These are phyloP conservation scores for Trichosanthes cucumerina DNA, from an alignment of 306 rosid species.

Conservation along the genomic window DNA sequence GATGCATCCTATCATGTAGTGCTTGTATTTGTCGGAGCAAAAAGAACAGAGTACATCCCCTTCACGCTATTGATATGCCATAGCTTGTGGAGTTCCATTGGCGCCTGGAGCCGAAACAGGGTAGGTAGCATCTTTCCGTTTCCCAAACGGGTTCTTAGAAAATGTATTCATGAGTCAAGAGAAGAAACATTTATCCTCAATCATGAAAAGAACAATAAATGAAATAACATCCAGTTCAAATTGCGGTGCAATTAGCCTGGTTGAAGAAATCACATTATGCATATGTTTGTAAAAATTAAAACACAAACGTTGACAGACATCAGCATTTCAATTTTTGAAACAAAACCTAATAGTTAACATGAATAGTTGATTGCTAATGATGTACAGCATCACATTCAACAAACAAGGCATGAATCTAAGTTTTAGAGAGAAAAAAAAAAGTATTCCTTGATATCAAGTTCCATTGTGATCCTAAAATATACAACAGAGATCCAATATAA, in stretches of 20 bases:
- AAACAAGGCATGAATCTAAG: not conserved
- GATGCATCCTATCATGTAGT: conserved; percentile 94
- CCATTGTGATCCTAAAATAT: not conserved
- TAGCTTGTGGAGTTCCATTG: conserved; percentile 61
- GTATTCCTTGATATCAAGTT: no score
- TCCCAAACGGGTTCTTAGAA: conserved; percentile 95
- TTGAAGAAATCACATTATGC: not conserved
- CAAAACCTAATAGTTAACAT: not conserved
- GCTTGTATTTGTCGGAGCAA: conserved; percentile 59
- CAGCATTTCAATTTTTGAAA: not conserved
- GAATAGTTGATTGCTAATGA: not conserved
- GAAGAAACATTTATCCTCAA: conserved; percentile 17
- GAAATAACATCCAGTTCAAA: not conserved
- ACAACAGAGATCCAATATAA: not conserved
- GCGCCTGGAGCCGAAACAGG: conserved; percentile 37
- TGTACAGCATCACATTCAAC: not conserved
- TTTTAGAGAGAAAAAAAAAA: no score
- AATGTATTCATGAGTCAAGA: conserved; percentile 58
- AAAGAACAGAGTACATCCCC: conserved; percentile 97
- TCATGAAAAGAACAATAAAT: conserved; percentile 5
- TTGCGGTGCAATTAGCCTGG: not conserved
- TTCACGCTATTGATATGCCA: conserved; percentile 83
- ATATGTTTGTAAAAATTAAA: not conserved
- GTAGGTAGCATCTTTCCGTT: conserved; percentile 62
- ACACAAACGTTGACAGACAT: not conserved